These are phyloP conservation scores for Mycena floridula DNA, from an alignment of 768 basidiomycete species.

Conservation along the genomic window DNA sequence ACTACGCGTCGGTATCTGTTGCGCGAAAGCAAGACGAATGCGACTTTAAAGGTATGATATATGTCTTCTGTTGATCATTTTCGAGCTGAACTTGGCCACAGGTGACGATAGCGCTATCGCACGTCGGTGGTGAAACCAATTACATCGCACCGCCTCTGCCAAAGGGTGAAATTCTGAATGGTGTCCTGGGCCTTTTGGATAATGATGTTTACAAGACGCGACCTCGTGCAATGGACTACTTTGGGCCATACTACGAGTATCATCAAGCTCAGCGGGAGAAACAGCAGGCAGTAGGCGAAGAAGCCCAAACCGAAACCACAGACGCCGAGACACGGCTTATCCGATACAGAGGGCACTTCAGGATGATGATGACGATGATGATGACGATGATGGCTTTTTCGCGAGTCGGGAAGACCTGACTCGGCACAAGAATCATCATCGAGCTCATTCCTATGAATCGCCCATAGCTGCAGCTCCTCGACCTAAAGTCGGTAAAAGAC, in stretches of 20 bases:
- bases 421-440: background rate
- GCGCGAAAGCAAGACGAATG: constrained; percentile 72
- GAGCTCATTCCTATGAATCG: background rate
- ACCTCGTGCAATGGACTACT: constrained; percentile 44
- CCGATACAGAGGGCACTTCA: background rate
- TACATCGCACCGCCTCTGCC: constrained; percentile 65
- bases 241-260: constrained; percentile 17
- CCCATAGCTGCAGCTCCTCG: constrained; percentile 16
- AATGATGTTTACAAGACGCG: constrained; percentile 48
- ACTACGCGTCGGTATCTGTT: constrained; percentile 64
- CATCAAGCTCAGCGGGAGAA: background rate
- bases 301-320: background rate
- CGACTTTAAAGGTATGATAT: constrained; percentile 57
- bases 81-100: constrained; percentile 17
- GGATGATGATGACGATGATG: background rate
- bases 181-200: constrained; percentile 56
- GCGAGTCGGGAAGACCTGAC: background rate
- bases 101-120: constrained; percentile 54
- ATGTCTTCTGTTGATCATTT: background rate
- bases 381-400: background rate
- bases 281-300: background rate
- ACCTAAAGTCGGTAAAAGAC: too few relatives aligned
- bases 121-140: constrained; percentile 44
- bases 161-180: constrained; percentile 66
- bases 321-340: background rate